phyloP scores from a whole-genome alignment of 768 basidiomycete genomes.

The Tephrocybe sp. region DNA sequence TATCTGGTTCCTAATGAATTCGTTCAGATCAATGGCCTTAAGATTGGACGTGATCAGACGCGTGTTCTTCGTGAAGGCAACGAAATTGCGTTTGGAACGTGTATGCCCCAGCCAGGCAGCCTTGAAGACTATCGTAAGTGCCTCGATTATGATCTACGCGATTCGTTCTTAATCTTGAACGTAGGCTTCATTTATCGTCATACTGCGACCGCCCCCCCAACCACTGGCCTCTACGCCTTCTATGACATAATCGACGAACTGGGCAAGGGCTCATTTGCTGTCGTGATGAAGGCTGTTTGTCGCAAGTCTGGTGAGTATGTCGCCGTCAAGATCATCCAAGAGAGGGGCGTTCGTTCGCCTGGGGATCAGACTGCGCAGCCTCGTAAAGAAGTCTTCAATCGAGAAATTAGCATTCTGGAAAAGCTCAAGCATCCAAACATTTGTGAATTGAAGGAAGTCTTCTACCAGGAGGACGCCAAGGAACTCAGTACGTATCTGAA shows the following conservation, averaged over 20 bases:
- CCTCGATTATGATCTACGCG: not conserved
- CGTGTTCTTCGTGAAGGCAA: slow-evolving; percentile 74
- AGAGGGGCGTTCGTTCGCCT: slow-evolving; percentile 34
- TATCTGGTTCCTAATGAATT: not conserved
- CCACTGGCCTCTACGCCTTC: slow-evolving; percentile 55
- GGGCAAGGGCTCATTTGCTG: slow-evolving; percentile 91
- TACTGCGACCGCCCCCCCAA: slow-evolving; percentile 47
- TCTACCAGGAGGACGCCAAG: slow-evolving; percentile 55
- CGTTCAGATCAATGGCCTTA: slow-evolving; percentile 63
- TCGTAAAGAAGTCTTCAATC: slow-evolving; percentile 43
- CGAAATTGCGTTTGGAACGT: slow-evolving; percentile 83
- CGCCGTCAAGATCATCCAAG: slow-evolving; percentile 88
- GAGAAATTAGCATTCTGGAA: slow-evolving; percentile 81
- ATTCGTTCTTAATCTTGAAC: not conserved
- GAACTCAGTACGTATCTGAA: slow-evolving; percentile 52
- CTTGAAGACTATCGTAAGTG: slow-evolving; percentile 76
- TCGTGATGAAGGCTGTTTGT: slow-evolving; percentile 81
- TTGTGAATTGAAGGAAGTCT: slow-evolving; percentile 76
- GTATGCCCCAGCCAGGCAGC: slow-evolving; percentile 40
- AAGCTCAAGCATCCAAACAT: slow-evolving; percentile 79
- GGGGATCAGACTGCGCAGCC: slow-evolving; percentile 22
- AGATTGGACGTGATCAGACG: slow-evolving; percentile 56
- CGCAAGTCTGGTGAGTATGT: slow-evolving; percentile 69
- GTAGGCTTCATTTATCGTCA: slow-evolving; percentile 75
- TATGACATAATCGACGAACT: slow-evolving; percentile 74